These are phyloP conservation scores for Cercis canadensis DNA, from an alignment of 306 rosid species.

Conservation along the genomic window DNA sequence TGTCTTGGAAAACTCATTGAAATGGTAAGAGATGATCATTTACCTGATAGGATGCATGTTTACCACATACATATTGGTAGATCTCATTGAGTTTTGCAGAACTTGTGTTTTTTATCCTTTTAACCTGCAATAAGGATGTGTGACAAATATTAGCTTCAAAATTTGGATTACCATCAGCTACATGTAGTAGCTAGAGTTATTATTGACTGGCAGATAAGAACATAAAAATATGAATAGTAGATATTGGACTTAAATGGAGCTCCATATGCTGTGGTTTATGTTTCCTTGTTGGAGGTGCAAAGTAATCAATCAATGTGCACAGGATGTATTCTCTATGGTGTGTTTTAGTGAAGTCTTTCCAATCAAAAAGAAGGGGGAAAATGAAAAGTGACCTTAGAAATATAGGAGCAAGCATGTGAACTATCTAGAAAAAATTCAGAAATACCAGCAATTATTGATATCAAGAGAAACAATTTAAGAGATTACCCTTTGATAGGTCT, in stretches of 20 bases:
- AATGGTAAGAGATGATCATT: constrained; percentile 6
- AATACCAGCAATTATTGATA: too few relatives aligned
- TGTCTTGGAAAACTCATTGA: too few relatives aligned
- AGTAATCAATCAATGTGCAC: too few relatives aligned
- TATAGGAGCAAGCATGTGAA: too few relatives aligned
- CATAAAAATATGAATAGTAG: not conserved
- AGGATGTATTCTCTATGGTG: too few relatives aligned
- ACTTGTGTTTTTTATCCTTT: constrained; percentile 10
- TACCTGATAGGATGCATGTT: constrained; percentile 21
- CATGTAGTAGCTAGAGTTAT: not conserved
- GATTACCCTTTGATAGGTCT: constrained; percentile 35
- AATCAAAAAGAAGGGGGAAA: too few relatives aligned
- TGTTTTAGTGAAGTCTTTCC: too few relatives aligned
- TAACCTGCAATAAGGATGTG: constrained; percentile 37
- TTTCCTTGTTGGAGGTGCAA: too few relatives aligned
- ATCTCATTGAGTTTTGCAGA: not conserved
- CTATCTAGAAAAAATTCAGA: too few relatives aligned
- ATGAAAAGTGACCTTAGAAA: too few relatives aligned
- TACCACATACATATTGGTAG: not conserved
- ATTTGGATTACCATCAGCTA: not conserved
- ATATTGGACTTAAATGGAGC: too few relatives aligned
- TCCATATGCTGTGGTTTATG: too few relatives aligned
- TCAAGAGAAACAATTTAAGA: not conserved
- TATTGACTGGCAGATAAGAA: not conserved
- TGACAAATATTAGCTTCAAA: constrained; percentile 7